Base-by-base conservation (phyloP, 345 rosid genomes). In the Atalantia buxifolia region DNA sequence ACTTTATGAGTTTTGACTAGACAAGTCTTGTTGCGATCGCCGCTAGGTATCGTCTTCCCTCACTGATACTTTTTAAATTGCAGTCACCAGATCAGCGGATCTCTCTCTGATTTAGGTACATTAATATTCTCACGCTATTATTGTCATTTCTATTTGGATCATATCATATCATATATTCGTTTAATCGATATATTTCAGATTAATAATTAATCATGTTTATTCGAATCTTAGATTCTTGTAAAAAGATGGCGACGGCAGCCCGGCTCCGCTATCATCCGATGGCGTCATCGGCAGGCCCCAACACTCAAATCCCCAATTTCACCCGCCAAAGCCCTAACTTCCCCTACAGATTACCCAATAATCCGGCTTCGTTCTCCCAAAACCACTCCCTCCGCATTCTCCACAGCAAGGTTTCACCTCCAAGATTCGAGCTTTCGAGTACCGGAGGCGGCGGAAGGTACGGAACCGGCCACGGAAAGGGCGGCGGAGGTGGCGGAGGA, bases 381-480 rank as follows among this genome's bases (percentile, higher is more conserved):
- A 83, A 76, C 13, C 80, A 80, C 42, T 76, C 83, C 19, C 69
- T 77, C 33, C 70, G 76, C 30, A 73, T 86, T 21, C 85, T 81
- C 38, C 81, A 50, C 74, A 24, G 76, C 21, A 83, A 79, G 30
- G 55, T 65, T 28, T 56, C 77, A 9, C 35, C 77, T 77, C 82
- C 82, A 18, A 84, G 69, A 1, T 69, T 87, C 48, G 33, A 75
- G 18, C 22, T 77, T 25, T 64, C 85, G 4, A 71, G 80, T 69
- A 84, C 84, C 18, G 90, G 85, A 22, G 93, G 87, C n/a, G 85
- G 82, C 27, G 88, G 87, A 27, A 77, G 75, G 70, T 62, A 69
- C 65, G 91, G 91, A 53, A 74, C 81, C 40, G 83, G 87, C 0
- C 74, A 74, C 22, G 86, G 85, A 5, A 81, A 82, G 0, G 78